phyloP scores from a whole-genome alignment of 148 eudicot genomes.

The Chenopodium album region DNA sequence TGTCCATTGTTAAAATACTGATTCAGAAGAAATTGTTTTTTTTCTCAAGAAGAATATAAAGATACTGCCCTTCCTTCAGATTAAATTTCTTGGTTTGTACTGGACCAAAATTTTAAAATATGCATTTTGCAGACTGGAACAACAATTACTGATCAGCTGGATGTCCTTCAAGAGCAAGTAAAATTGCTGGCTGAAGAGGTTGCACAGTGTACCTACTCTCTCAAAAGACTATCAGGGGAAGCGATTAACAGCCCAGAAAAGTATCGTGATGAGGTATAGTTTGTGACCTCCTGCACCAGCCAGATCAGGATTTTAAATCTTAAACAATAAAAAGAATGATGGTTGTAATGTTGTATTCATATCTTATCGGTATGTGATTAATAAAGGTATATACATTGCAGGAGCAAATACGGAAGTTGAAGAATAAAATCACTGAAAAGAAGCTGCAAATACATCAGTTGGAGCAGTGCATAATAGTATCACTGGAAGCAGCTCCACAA shows the following conservation, averaged over 20 bases:
- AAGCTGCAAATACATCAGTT: constrained; percentile 19
- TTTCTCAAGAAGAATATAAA: neutral
- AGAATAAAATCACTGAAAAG: constrained; percentile 22
- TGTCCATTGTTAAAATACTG: neutral
- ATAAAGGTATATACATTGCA: constrained; percentile 8
- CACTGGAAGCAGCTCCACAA: constrained; percentile 19
- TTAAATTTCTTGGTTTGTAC: neutral
- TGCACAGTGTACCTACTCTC: constrained; percentile 70
- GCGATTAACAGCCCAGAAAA: constrained; percentile 16
- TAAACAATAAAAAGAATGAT: neutral
- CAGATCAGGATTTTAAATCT: neutral
- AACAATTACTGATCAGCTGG: constrained; percentile 62
- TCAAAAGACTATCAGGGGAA: constrained; percentile 33
- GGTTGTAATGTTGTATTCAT: neutral
- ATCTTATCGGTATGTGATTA: neutral
- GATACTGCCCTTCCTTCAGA: neutral
- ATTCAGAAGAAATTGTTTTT: neutral
- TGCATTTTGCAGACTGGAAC: constrained; percentile 43
- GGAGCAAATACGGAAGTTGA: constrained; percentile 26
- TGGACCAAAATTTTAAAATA: constrained; percentile 5
- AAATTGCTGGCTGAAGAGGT: constrained; percentile 86
- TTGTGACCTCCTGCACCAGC: neutral
- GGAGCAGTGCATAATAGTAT: constrained; percentile 23
- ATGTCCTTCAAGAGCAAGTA: constrained; percentile 75
- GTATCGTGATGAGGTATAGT: constrained; percentile 18